Evolutionary conservation across 1,139 yeast species (phyloP), one percentile per base, ranked within the genome.

Genomic region (Tardiomyces blankii): DNA sequence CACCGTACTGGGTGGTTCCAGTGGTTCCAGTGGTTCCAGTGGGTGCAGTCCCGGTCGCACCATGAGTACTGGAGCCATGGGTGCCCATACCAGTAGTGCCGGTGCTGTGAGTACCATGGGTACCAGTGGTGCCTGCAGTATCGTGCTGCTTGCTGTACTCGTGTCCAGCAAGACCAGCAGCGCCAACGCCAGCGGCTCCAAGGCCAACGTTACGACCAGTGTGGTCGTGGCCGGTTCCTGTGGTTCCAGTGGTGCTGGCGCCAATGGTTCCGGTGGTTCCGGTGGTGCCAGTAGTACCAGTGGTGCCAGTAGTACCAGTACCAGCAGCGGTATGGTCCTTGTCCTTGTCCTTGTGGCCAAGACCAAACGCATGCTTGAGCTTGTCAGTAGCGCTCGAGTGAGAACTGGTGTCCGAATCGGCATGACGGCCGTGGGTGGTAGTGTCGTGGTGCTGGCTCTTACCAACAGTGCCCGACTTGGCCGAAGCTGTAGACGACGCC

Each of bases 291-390:
- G 16, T 12, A 30, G 9, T 27, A 8, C 30, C 12, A 9, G 8
- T 12, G 30, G 30, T 9, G 30, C 30, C 30, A 27, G 30, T 5
- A 14, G 16, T 11, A 30, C 16, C 16, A 12, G n/a, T 30, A 11
- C 35, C 35, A 12, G n/a, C 9, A 5, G 9, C 35, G n/a, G 9
- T 13, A 13, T 30, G n/a, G 9, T 30, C 35, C 9, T 30, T 25
- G 9, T 38, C 19, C 23, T 14, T 13, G 32, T 21, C 18, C 4
- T 5, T 13, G 35, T 30, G 35, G 9, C 49, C 49, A 43, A 48
- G 41, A 40, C 45, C 48, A 16, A 48, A 43, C 43, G 46, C 47
- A 33, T 42, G 41, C 44, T 46, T 48, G 40, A 48, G 41, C 41
- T 46, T 48, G 39, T 42, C 40, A 16, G 45, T 33, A 5, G 47